Evolutionary conservation across 257 asterid genomes (phyloP), one percentile per base, ranked within the genome.

Genomic region (Rubia yunnanensis): DNA sequence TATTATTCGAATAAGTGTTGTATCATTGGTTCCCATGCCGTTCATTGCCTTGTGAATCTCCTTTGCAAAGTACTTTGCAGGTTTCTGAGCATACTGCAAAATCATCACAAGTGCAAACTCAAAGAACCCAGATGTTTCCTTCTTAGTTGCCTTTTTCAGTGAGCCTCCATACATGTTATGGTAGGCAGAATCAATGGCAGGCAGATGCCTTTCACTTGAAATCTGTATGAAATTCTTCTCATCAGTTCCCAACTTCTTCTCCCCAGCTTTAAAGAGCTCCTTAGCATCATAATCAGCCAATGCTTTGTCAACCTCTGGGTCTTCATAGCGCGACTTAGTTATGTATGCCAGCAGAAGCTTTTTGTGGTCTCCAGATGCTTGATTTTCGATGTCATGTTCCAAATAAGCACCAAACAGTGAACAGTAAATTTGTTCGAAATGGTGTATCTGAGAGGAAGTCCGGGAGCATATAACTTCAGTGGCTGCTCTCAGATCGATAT

Each of bases 401-500:
- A 94, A 78, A 69, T 83, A 73, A 71, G 79, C 72, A 71, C 84
- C 79, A 61, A 86, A 88, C 44, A 74, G 65, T 39, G 86, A 76
- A 68, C 39, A 64, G 74, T 90, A 94, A 23, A 88, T 41, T 76
- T 86, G 99, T 57, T 88, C 90, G 49, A 86, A 72, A 20, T 85
- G 86, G 24, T 88, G 96, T n/a, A 90, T 72, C 75, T 94, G 99
- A 15, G 97, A 38, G 26, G 97, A 72, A 27, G 96, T 88, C 55
- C 98, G 86, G 3, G 99, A 94, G 70, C 96, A 94, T 75, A 94
- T 81, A 2, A 94, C 91, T 86, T 94, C 98, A 39, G 99, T 90
- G 22, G 89, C 95, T 68, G 84, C 89, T 80, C 69, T 82, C 27
- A 88, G 82, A 83, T 84, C 70, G 41, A 79, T 69, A 20, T 73